Percentiles rank a stretch among this genome's conserved stretches.
phyloP scores from a whole-genome alignment of 225 moss, liverwort and hornwort species.

The Pseudisothecium myosuroides region DNA sequence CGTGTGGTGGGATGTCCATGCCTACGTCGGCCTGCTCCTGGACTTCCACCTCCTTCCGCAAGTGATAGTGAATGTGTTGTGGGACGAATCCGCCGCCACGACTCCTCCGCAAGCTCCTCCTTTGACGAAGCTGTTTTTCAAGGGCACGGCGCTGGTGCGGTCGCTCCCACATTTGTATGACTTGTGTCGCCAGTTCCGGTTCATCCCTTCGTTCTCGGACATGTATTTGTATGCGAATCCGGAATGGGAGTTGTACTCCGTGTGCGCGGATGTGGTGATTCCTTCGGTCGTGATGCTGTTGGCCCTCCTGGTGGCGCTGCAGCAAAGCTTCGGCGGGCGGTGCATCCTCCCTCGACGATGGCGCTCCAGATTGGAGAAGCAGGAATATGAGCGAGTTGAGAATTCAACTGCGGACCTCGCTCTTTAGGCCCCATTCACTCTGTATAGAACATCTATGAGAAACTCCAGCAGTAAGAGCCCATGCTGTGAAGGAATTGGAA shows the following conservation, averaged over 20 bases:
- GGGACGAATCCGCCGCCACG: conserved; percentile 2
- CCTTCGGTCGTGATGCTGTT: conserved; percentile 1
- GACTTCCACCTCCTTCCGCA: conserved; percentile 37
- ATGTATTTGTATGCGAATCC: conserved; percentile 19
- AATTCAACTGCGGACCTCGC: not conserved
- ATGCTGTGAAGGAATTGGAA: not conserved
- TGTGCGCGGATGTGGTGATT: conserved; percentile 17
- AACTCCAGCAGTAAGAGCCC: not conserved
- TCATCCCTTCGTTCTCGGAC: not conserved
- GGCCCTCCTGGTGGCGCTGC: conserved; percentile 8
- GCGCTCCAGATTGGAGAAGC: not conserved
- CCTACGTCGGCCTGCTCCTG: conserved; percentile 11
- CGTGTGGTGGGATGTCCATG: conserved; percentile 20
- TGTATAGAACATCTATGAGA: not conserved
- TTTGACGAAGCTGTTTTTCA: conserved; percentile 8
- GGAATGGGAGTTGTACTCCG: conserved; percentile 33
- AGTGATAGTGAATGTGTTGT: conserved; percentile 22
- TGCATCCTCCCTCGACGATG: conserved; percentile 16
- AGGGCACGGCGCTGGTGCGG: conserved; percentile 20
- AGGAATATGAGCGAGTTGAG: not conserved
- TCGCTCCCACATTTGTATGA: conserved; percentile 26
- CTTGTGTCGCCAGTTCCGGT: conserved; percentile 2
- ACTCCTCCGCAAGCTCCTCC: not conserved
- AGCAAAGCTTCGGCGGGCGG: conserved; percentile 27
- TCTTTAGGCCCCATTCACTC: not conserved